These are phyloP conservation scores for Tetraselmis striata DNA, from an alignment of 139 green algal species.

Conservation along the genomic window DNA sequence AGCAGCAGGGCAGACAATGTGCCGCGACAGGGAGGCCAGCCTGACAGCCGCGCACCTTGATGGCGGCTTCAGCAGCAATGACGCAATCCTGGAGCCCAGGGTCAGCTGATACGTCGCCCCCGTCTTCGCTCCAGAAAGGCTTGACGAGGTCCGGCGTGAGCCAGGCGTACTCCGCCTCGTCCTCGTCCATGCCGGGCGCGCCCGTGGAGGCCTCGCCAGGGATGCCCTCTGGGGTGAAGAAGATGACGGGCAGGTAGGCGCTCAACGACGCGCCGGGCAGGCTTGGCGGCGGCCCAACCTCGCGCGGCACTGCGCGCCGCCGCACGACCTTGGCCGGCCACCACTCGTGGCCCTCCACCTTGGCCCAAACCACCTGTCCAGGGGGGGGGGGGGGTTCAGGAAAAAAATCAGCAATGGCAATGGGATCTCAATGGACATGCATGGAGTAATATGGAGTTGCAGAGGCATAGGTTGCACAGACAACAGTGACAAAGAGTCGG, in stretches of 20 bases:
- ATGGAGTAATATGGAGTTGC: no score
- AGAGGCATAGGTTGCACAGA: no score
- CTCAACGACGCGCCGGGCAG: constrained; percentile 57
- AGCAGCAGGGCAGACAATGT: no score
- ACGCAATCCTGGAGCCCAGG: background rate
- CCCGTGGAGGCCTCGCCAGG: constrained; percentile 55
- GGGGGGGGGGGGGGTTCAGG: constrained; percentile 44
- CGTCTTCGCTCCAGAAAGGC: constrained; percentile 41
- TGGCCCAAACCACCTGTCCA: constrained; percentile 80
- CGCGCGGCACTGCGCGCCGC: constrained; percentile 67
- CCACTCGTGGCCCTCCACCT: constrained; percentile 89
- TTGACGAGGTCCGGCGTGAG: constrained; percentile 67
- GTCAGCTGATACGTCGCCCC: background rate
- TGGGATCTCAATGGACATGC: no score
- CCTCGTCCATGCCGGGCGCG: constrained; percentile 24
- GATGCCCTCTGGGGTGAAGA: constrained; percentile 79
- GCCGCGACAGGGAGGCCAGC: no score
- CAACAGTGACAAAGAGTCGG: no score
- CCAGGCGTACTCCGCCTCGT: constrained; percentile 90
- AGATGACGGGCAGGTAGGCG: constrained; percentile 74
- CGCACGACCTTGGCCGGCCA: constrained; percentile 80
- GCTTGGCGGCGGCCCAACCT: constrained; percentile 66
- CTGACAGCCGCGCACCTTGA: background rate
- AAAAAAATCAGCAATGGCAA: no score
- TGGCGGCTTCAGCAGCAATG: background rate